Conservation (phyloP, 2,329 filamentous ascomycete species). For the Xylaria sp. region DNA sequence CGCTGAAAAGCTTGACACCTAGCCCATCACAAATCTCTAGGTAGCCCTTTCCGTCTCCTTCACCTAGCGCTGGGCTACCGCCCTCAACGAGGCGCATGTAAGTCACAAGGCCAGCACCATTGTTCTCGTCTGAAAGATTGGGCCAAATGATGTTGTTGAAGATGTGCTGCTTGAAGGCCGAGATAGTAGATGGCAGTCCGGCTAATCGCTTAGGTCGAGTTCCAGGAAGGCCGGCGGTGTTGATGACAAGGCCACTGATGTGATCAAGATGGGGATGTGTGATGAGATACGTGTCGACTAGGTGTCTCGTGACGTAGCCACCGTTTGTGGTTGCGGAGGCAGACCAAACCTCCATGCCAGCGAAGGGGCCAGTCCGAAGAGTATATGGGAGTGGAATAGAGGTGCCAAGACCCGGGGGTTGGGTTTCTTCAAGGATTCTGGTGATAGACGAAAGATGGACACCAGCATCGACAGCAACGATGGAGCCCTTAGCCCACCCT, state of each 20-base stretch:
- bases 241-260: constrained; percentile 89
- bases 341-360: constrained; percentile 77
- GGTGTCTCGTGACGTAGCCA: constrained; percentile 77
- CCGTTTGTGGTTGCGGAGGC: constrained; percentile 79
- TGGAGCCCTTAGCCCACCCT: constrained; percentile 82
- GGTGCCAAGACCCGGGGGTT: constrained; percentile 52
- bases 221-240: constrained; percentile 86
- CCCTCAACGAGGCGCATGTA: constrained; percentile 90
- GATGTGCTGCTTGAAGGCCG: constrained; percentile 90
- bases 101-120: constrained; percentile 89
- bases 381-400: constrained; percentile 60
- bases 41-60: constrained; percentile 83
- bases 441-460: constrained; percentile 87
- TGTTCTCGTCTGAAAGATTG: constrained; percentile 95
- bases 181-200: constrained; percentile 86
- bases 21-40: constrained; percentile 88
- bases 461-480: constrained; percentile 93
- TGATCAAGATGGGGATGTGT: constrained; percentile 98
- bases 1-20: constrained; percentile 85
- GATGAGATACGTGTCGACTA: constrained; percentile 89
- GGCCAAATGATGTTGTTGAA: constrained; percentile 99
- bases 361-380: constrained; percentile 77
- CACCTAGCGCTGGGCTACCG: constrained; percentile 83
- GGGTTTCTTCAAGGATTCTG: constrained; percentile 74
- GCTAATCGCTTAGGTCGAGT: constrained; percentile 86